These are phyloP conservation scores for Albugo candida DNA, from an alignment of 352 stramenopile species.

Conservation along the genomic window DNA sequence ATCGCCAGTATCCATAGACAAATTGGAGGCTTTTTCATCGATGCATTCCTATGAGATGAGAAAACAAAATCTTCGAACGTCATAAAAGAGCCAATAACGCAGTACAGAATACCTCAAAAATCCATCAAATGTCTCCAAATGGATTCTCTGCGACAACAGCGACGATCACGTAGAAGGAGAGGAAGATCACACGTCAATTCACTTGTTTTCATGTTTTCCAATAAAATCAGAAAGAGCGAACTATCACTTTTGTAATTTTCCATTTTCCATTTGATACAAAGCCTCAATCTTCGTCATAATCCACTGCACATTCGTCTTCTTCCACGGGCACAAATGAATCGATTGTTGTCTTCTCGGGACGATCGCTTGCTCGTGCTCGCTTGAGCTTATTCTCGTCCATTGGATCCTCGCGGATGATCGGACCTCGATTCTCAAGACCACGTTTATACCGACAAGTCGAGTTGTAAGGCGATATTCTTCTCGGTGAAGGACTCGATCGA, in stretches of 20 bases:
- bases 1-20: too few relatives aligned
- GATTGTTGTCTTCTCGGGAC: too few relatives aligned
- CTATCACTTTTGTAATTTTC: background rate
- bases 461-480: background rate
- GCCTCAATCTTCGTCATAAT: slow-evolving; percentile 50
- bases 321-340: slow-evolving; percentile 14
- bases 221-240: background rate
- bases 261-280: background rate
- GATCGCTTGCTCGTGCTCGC: background rate
- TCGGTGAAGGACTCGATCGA: too few relatives aligned
- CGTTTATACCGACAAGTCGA: background rate
- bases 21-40: too few relatives aligned
- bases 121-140: too few relatives aligned
- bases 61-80: too few relatives aligned
- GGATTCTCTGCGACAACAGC: too few relatives aligned
- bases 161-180: too few relatives aligned
- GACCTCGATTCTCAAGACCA: slow-evolving; percentile 5
- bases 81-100: too few relatives aligned
- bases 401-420: too few relatives aligned
- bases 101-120: too few relatives aligned
- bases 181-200: background rate
- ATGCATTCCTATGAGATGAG: too few relatives aligned
- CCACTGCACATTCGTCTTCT: slow-evolving; percentile 60
- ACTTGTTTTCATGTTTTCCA: background rate
- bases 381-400: background rate